phyloP scores from a whole-genome alignment of 371 early-diverging fungal species.

The Nosema muscidifuracis region DNA sequence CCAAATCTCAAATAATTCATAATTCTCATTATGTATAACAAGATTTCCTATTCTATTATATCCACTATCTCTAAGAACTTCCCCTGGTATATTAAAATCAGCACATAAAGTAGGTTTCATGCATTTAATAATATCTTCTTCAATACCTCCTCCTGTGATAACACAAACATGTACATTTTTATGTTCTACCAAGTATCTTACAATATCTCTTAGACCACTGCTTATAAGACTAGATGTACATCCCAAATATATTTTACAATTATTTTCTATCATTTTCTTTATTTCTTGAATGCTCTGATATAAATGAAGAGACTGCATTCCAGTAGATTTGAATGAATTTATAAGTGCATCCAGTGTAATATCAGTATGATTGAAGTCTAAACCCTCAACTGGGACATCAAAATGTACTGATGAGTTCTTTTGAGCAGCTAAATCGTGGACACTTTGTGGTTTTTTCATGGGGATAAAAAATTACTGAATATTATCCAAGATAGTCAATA shows the following conservation, averaged over 20 bases:
- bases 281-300: slow-evolving; percentile 60
- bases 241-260: slow-evolving; percentile 62
- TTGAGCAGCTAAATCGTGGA: background rate
- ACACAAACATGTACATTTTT: slow-evolving; percentile 76
- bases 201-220: slow-evolving; percentile 84
- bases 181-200: slow-evolving; percentile 77
- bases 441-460: slow-evolving; percentile 9
- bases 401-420: slow-evolving; percentile 14
- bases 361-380: slow-evolving; percentile 36
- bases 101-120: slow-evolving; percentile 80
- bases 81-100: slow-evolving; percentile 72
- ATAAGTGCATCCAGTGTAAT: slow-evolving; percentile 43
- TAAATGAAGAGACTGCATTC: slow-evolving; percentile 61
- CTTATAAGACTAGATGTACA: slow-evolving; percentile 89
- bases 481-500: no score
- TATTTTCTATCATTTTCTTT: slow-evolving; percentile 51
- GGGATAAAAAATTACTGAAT: slow-evolving; percentile 12
- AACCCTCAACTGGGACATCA: slow-evolving; percentile 37
- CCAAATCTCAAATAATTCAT: slow-evolving; percentile 96
- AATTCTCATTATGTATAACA: slow-evolving; percentile 94
- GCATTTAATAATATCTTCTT: slow-evolving; percentile 97
- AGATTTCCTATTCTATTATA: slow-evolving; percentile 95
- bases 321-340: slow-evolving; percentile 52
- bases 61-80: slow-evolving; percentile 75
- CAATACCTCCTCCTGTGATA: slow-evolving; percentile 91